phyloP scores from a whole-genome alignment of 371 early-diverging fungal species.

The Syncephalis plumigaleata region DNA sequence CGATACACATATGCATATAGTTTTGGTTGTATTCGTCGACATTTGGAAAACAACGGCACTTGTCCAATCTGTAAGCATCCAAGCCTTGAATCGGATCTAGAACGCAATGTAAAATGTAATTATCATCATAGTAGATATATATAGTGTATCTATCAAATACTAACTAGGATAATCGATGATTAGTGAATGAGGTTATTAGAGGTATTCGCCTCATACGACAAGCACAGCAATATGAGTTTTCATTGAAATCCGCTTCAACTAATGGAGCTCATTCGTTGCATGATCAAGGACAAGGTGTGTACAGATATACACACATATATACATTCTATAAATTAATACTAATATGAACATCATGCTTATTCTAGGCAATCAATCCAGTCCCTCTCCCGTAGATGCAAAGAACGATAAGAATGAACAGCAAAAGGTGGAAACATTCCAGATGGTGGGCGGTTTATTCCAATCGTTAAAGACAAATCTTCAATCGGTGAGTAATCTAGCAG shows the following conservation, averaged over 20 bases:
- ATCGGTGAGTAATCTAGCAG: too few species aligned
- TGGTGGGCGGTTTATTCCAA: not conserved
- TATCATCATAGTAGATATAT: not conserved
- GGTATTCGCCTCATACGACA: not conserved
- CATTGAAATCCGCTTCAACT: not conserved
- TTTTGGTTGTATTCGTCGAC: conserved; percentile 49
- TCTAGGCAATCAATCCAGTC: too few species aligned
- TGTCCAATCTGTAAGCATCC: conserved; percentile 56
- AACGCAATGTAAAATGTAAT: conserved; percentile 59
- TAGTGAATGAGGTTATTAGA: conserved; percentile 4
- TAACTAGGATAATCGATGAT: not conserved
- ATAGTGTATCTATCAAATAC: not conserved
- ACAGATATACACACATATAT: too few species aligned
- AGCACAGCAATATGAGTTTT: not conserved
- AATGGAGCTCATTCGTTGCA: not conserved
- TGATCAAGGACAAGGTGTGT: not conserved
- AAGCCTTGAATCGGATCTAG: conserved; percentile 40
- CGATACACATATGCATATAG: too few species aligned
- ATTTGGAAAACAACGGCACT: conserved; percentile 28
- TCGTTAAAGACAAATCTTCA: not conserved
- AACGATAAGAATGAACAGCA: too few species aligned
- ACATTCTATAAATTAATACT: too few species aligned
- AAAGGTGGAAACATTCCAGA: too few species aligned
- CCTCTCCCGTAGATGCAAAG: not conserved
- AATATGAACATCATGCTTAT: too few species aligned